phyloP scores from a whole-genome alignment of 2,329 filamentous ascomycete genomes.

The Pyricularia sp. region DNA sequence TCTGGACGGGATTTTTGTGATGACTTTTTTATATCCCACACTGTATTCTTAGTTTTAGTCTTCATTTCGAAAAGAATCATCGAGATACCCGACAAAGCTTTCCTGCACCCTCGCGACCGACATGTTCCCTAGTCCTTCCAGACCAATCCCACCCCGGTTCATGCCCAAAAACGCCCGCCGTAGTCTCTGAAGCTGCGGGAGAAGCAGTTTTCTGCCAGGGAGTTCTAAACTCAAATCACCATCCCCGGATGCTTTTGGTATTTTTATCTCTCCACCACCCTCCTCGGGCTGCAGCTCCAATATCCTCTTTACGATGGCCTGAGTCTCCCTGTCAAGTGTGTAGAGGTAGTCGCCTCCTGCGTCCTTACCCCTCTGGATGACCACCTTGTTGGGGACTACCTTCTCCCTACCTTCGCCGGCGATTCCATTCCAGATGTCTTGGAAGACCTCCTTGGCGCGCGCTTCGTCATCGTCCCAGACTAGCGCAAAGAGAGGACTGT shows the following conservation, averaged over 20 bases:
- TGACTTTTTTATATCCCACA: background rate
- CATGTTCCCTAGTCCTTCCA: constrained; percentile 45
- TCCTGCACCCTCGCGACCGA: constrained; percentile 46
- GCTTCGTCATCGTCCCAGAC: constrained; percentile 64
- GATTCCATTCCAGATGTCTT: constrained; percentile 66
- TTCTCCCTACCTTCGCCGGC: constrained; percentile 50
- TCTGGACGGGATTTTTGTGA: background rate
- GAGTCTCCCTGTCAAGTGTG: constrained; percentile 68
- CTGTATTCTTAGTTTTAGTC: constrained; percentile 21
- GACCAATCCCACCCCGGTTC: constrained; percentile 60
- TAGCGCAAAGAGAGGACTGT: constrained; percentile 72
- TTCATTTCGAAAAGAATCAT: constrained; percentile 54
- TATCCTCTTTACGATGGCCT: constrained; percentile 63
- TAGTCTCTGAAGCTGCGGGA: constrained; percentile 70
- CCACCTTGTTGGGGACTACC: constrained; percentile 67
- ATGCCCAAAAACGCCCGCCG: constrained; percentile 68
- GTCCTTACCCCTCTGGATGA: constrained; percentile 54
- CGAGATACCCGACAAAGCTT: constrained; percentile 58
- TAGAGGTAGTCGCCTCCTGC: constrained; percentile 68
- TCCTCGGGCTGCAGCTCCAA: constrained; percentile 59
- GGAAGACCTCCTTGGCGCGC: constrained; percentile 45
- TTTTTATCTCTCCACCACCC: constrained; percentile 39
- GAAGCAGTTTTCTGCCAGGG: constrained; percentile 54
- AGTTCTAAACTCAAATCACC: constrained; percentile 47
- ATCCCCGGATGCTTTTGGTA: constrained; percentile 26